Conservation (phyloP, 1,284 basidiomycete species). For the Tetrapyrgos nigripes region DNA sequence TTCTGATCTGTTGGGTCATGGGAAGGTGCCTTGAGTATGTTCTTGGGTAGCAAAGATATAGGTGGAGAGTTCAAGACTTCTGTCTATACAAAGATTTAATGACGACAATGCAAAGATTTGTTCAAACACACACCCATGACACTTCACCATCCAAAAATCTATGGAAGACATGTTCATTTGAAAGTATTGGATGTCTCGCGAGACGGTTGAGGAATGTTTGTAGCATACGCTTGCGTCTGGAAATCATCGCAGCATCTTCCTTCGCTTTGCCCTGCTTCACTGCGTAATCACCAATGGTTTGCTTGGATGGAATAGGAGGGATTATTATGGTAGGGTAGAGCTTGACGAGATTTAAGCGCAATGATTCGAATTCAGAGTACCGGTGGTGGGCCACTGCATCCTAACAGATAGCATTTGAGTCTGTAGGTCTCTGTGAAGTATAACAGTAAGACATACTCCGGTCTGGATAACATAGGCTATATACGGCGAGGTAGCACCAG, state of each 20-base stretch:
- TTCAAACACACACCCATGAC: conserved; percentile 77
- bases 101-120: conserved; percentile 5
- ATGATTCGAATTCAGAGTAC: conserved; percentile 97
- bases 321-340: conserved; percentile 97
- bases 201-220: conserved; percentile 94
- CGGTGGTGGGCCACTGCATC: conserved; percentile 86
- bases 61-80: conserved; percentile 95
- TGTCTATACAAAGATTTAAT: conserved; percentile 52
- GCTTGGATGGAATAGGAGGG: conserved; percentile 97
- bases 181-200: conserved; percentile 90
- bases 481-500: conserved; percentile 87
- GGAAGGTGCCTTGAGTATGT: conserved; percentile 93
- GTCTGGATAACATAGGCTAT: conserved; percentile 95
- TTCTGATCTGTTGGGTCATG: conserved; percentile 90
- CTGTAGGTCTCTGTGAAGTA: not conserved
- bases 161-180: conserved; percentile 94
- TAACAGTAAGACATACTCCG: conserved; percentile 65
- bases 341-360: conserved; percentile 84
- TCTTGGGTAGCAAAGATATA: conserved; percentile 90
- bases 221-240: conserved; percentile 91
- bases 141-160: conserved; percentile 95
- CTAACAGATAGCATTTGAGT: conserved; percentile 45
- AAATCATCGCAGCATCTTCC: conserved; percentile 93
- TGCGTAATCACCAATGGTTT: conserved; percentile 95
- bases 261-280: conserved; percentile 97